Conservation (phyloP, 2,329 filamentous ascomycete species). For the Amesomyces nigricolor region DNA sequence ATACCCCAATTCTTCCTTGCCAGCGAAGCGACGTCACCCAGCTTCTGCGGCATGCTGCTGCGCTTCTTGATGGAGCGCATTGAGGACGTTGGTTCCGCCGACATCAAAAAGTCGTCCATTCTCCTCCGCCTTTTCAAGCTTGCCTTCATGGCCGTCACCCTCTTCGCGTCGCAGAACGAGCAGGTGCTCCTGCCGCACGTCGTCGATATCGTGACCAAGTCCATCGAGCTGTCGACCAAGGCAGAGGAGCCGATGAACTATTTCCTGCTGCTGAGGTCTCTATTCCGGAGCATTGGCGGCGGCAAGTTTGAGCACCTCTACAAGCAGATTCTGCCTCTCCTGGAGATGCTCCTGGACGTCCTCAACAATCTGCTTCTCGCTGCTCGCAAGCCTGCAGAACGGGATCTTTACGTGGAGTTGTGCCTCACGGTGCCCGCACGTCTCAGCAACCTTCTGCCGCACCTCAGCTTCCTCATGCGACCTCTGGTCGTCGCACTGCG, state of each 20-base stretch:
- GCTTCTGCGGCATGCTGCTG: conserved; percentile 95
- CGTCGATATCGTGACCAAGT: conserved; percentile 94
- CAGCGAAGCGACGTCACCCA: conserved; percentile 95
- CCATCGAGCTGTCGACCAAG: conserved; percentile 90
- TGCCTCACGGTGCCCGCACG: conserved; percentile 93
- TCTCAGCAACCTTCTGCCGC: conserved; percentile 87
- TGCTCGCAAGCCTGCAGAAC: conserved; percentile 81
- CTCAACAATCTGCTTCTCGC: conserved; percentile 91
- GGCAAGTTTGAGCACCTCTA: conserved; percentile 97
- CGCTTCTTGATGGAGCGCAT: conserved; percentile 97
- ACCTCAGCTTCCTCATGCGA: conserved; percentile 94
- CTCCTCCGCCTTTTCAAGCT: conserved; percentile 92
- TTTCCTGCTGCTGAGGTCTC: conserved; percentile 82
- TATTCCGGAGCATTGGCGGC: conserved; percentile 95
- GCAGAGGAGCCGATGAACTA: conserved; percentile 99
- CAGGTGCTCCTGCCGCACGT: conserved; percentile 93
- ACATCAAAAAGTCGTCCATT: conserved; percentile 89
- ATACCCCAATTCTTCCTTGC: conserved; percentile 97
- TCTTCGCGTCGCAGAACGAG: conserved; percentile 93
- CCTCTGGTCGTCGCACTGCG: conserved; percentile 92
- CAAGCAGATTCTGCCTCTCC: conserved; percentile 90
- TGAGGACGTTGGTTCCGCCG: conserved; percentile 85
- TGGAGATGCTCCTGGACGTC: conserved; percentile 97
- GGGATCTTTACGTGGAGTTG: conserved; percentile 94
- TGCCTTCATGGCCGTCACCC: conserved; percentile 97